Percentiles rank a stretch among this genome's conserved stretches.
Evolutionary conservation across 345 rosid genomes (phyloP).

Genomic region (Gossypium anomalum): DNA sequence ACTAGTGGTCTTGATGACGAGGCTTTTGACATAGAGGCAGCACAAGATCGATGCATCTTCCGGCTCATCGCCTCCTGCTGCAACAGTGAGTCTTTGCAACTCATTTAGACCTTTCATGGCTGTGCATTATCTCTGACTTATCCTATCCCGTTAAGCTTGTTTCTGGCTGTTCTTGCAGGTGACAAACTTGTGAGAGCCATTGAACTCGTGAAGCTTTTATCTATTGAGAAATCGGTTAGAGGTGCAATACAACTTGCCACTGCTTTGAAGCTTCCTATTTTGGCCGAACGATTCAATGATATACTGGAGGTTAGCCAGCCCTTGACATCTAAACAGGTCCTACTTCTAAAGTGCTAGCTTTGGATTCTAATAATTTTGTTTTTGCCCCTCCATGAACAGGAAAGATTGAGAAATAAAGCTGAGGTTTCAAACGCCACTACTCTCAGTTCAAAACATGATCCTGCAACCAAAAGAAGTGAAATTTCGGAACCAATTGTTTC

Average conservation of each 20-base stretch:
- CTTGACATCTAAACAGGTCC: neutral
- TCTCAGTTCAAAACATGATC: constrained; percentile 18
- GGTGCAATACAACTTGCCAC: constrained; percentile 91
- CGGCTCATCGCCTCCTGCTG: constrained; percentile 91
- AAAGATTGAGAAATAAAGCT: constrained; percentile 62
- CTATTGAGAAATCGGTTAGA: constrained; percentile 72
- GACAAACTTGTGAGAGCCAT: constrained; percentile 81
- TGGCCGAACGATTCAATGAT: constrained; percentile 78
- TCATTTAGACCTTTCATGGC: neutral
- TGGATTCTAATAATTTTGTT: constrained; percentile 10
- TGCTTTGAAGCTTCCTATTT: constrained; percentile 81
- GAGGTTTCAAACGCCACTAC: constrained; percentile 16
- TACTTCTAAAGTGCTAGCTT: neutral
- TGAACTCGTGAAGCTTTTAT: constrained; percentile 70
- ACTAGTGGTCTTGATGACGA: constrained; percentile 64
- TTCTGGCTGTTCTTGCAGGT: constrained; percentile 38
- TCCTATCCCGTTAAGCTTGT: neutral
- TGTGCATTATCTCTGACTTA: neutral
- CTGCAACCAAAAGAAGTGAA: constrained; percentile 29
- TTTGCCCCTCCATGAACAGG: constrained; percentile 37
- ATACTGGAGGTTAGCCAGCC: constrained; percentile 62
- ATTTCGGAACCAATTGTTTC: constrained; percentile 29
- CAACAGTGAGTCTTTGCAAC: constrained; percentile 50
- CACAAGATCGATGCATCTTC: constrained; percentile 91
- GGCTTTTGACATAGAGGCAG: constrained; percentile 66